Evolutionary conservation across 2,329 filamentous ascomycete species (phyloP), one percentile per base, ranked within the genome.

Genomic region (Pezicula rhizophila): DNA sequence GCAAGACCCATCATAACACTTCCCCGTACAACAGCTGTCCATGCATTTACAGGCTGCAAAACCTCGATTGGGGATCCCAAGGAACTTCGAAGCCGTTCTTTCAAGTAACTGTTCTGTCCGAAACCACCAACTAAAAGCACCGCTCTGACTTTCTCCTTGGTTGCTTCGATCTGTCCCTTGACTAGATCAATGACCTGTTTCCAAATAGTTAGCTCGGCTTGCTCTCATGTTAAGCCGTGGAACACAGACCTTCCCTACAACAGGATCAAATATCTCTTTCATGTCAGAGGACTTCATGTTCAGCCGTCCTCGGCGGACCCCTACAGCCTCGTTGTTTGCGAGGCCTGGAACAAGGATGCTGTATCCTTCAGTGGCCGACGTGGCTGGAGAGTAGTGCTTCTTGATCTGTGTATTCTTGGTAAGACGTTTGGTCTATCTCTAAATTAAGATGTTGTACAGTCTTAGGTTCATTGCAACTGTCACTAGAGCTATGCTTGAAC

Each of bases 281-380:
- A 76, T 53, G 17, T 75, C 70, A 0, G 65, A 62, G 1, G 66
- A 66, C 31, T 65, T 69, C 26, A 76, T 55, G 1, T 63, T 56
- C 39, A 68, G 68, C 7, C 85, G 88, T 48, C 77, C 78, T 45
- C 80, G 79, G 47, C 82, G 77, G 50, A 80, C 65, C 47, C 66
- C 64, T 52, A 70, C 71, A 3, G 61, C 69, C 56, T 46, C 61
- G 60, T 64, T 75, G 53, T 52, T 66, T 55, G 52, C 67, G 43
- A 64, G 66, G 49, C 61, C 74, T 46, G 47, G 44, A 52, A 70
- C 52, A 35, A 64, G 59, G 60, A 76, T 52, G 50, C 59, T 52
- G 64, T 71, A 64, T 4, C 61, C 65, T 77, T 51, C 65, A 77
- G 45, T 25, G 62, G 54, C 75, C 74, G 18, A 63, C 11, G 39